Percentiles rank a stretch among this genome's conserved stretches.
These are phyloP conservation scores for Phylloporus sp. DNA, from an alignment of 768 basidiomycete species.

Conservation along the genomic window DNA sequence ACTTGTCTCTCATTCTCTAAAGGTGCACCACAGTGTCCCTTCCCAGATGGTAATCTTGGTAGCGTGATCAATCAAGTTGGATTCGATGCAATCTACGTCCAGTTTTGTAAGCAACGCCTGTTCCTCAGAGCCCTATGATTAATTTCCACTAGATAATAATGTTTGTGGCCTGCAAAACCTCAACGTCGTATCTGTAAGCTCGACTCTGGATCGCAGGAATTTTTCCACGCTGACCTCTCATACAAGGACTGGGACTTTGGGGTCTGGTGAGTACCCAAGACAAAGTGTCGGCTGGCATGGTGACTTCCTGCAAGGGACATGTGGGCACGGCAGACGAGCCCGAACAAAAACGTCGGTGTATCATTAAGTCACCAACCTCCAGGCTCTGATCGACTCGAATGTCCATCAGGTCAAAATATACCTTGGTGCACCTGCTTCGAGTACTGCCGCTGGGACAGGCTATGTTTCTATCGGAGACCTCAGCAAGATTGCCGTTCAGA, in stretches of 20 bases:
- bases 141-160: conserved; percentile 37
- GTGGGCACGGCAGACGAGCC: conserved; percentile 40
- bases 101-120: conserved; percentile 42
- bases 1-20: background rate
- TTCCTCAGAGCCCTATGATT: background rate
- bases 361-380: background rate
- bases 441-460: conserved; percentile 40
- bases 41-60: conserved; percentile 60
- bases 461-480: conserved; percentile 34
- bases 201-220: background rate
- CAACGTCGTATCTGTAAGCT: conserved; percentile 48
- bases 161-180: conserved; percentile 45
- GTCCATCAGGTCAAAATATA: conserved; percentile 36
- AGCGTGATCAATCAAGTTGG: conserved; percentile 54
- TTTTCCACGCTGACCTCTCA: background rate
- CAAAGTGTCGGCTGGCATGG: background rate
- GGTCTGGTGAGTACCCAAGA: conserved; percentile 22
- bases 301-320: conserved; percentile 37
- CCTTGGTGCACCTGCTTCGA: conserved; percentile 40
- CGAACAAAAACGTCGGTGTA: conserved; percentile 36
- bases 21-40: conserved; percentile 50
- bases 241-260: conserved; percentile 46
- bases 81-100: conserved; percentile 75
- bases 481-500: conserved; percentile 30
- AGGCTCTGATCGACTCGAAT: conserved; percentile 5